Base-by-base conservation (phyloP, 768 basidiomycete genomes). In the Mycena amicta region DNA sequence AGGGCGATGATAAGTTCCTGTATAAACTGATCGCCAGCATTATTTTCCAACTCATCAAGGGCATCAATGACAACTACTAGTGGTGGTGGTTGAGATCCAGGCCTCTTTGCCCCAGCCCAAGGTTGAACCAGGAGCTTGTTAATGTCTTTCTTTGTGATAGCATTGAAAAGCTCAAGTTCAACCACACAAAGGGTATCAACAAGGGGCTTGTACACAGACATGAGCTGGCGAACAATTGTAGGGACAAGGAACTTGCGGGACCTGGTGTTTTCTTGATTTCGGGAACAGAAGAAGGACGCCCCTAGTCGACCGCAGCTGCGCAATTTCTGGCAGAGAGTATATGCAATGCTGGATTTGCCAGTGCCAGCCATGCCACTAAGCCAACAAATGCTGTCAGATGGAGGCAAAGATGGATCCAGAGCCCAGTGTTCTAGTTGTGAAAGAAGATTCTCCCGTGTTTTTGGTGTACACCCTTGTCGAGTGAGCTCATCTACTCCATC, bases 11-110 rank as follows among this genome's bases (percentile, higher is more conserved):
- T n/a, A 15, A 56, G 23, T 39, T 56, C 23, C 8, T 50, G 16
- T 4, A 56, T 56, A 18, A 56, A 39, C 4, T 56, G 20, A 12
- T 45, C 46, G 16, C 45, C 47, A 23, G 37, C 31, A 50, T 67
- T 62, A 40, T 67, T 64, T 25, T 56, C 50, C 12, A 61, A 57
- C 50, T 67, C 64, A 46, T 67, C 64, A 23, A 72, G 55, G 28
- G 71, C 71, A 30, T 72, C 71, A 15, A 72, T 61, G 13, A 68
- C 55, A 37, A 70, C 64, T 5, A 68, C 49, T n/a, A 65, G 22
- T 45, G 43, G 33, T 46, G 43, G 22, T 54, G 33, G 23, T 12
- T n/a, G n/a, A n/a, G n/a, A n/a, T n/a, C n/a, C n/a, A n/a, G n/a
- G n/a, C n/a, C n/a, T n/a, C n/a, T n/a, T n/a, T n/a, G n/a, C n/a